A percentile compares a stretch with the other conserved stretches of the same genome.
These are phyloP conservation scores for Graphilbum fragrans DNA, from an alignment of 2,329 filamentous ascomycete genomes.

Conservation along the genomic window DNA sequence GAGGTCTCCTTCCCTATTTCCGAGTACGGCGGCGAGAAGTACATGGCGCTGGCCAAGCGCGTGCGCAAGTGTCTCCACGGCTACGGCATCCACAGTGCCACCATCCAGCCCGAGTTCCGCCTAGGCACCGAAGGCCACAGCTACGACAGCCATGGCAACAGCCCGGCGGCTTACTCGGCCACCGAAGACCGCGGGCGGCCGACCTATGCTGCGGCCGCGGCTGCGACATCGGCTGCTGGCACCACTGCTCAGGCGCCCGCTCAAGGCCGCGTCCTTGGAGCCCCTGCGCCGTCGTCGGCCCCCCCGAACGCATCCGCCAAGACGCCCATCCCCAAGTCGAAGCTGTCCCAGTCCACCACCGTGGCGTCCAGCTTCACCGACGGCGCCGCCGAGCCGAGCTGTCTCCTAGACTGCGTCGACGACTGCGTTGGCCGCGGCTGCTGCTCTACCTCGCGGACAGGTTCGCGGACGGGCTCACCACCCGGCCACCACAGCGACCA, in stretches of 20 bases:
- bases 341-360: not conserved
- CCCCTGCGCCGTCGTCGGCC: not conserved
- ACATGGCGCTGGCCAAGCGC: constrained; percentile 80
- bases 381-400: constrained; percentile 16
- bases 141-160: not conserved
- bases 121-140: constrained; percentile 30
- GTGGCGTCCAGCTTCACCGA: constrained; percentile 8
- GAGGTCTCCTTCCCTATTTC: constrained; percentile 85
- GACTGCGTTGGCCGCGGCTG: constrained; percentile 33
- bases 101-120: constrained; percentile 88
- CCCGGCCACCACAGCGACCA: constrained; percentile 23
- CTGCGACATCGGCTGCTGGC: not conserved
- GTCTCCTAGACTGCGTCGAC: constrained; percentile 40
- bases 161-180: not conserved
- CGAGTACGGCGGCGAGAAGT: constrained; percentile 63
- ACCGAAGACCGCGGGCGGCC: not conserved
- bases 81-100: constrained; percentile 93
- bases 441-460: constrained; percentile 25
- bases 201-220: not conserved
- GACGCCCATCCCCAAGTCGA: not conserved
- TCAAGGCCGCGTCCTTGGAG: not conserved
- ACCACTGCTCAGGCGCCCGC: not conserved
- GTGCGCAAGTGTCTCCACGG: constrained; percentile 83
- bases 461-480: constrained; percentile 15
- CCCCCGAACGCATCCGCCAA: not conserved